Evolutionary conservation across 2,329 filamentous ascomycete genomes (phyloP).

Genomic region (Tolypocladium tropicale): DNA sequence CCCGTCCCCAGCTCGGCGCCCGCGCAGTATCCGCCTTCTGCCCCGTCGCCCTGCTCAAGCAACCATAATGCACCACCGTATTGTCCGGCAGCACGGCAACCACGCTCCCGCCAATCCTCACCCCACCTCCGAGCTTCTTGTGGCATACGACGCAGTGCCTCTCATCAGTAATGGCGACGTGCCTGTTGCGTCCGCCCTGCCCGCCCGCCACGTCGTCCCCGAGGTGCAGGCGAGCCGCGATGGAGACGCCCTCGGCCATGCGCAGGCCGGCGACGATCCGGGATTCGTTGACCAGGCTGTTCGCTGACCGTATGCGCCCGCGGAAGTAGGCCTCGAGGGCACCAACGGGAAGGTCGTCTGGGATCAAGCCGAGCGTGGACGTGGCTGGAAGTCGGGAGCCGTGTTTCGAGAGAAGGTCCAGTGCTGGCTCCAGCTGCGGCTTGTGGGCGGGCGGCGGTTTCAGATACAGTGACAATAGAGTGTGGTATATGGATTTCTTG

Average conservation of each 20-base stretch:
- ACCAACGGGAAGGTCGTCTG: conserved; percentile 64
- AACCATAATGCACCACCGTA: conserved; percentile 73
- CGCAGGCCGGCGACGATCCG: conserved; percentile 68
- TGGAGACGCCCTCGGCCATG: conserved; percentile 68
- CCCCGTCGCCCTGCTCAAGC: conserved; percentile 43
- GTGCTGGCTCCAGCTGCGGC: conserved; percentile 66
- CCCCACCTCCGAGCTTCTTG: conserved; percentile 76
- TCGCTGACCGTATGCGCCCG: conserved; percentile 79
- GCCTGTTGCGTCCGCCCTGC: conserved; percentile 43
- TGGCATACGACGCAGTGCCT: conserved; percentile 86
- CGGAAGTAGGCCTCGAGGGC: conserved; percentile 86
- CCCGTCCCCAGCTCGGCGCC: conserved; percentile 25
- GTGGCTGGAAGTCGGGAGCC: conserved; percentile 82
- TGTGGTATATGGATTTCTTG: conserved; percentile 79
- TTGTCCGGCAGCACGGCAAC: conserved; percentile 83
- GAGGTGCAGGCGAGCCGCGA: conserved; percentile 62
- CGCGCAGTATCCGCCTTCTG: conserved; percentile 20
- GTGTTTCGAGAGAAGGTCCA: conserved; percentile 83
- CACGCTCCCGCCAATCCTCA: conserved; percentile 82
- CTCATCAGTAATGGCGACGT: conserved; percentile 80
- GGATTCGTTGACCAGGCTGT: conserved; percentile 69
- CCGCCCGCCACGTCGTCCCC: conserved; percentile 51
- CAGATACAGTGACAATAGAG: conserved; percentile 80
- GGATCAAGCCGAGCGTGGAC: conserved; percentile 79
- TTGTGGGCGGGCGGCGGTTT: conserved; percentile 64